Evolutionary conservation across 306 rosid species (phyloP).

Genomic region (Arachis hypogaea): DNA sequence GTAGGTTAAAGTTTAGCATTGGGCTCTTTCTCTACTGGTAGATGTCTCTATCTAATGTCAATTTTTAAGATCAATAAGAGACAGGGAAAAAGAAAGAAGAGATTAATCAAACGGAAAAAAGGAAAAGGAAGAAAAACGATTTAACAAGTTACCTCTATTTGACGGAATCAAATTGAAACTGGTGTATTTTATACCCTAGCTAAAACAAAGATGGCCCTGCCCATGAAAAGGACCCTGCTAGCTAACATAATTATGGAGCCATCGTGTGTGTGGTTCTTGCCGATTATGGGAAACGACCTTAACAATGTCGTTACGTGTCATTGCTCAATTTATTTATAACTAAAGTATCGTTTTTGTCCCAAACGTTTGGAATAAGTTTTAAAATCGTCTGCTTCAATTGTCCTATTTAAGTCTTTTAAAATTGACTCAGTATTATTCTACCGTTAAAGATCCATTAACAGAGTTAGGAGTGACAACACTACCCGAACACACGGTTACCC

Average conservation of each 20-base stretch:
- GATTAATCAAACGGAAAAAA: background rate
- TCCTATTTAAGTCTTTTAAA: too few relatives aligned
- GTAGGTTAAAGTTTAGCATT: background rate
- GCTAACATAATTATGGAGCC: conserved; percentile 12
- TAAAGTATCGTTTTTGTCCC: too few relatives aligned
- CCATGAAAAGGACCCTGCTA: conserved; percentile 20
- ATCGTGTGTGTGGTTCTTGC: background rate
- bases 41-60: conserved; percentile 39
- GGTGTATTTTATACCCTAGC: background rate
- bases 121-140: conserved; percentile 24
- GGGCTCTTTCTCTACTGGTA: conserved; percentile 43
- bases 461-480: too few relatives aligned
- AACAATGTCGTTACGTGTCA: background rate
- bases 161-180: conserved; percentile 28
- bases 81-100: background rate
- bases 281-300: conserved; percentile 2
- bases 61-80: conserved; percentile 8
- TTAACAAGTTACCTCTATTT: conserved; percentile 33
- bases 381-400: too few relatives aligned
- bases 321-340: background rate
- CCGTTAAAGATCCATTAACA: too few relatives aligned
- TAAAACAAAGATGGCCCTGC: conserved; percentile 13
- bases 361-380: too few relatives aligned
- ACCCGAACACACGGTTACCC: too few relatives aligned
- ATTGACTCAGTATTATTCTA: too few relatives aligned